These are phyloP conservation scores for Lasiodiplodia theobromae DNA, from an alignment of 2,329 filamentous ascomycete species.

Conservation along the genomic window DNA sequence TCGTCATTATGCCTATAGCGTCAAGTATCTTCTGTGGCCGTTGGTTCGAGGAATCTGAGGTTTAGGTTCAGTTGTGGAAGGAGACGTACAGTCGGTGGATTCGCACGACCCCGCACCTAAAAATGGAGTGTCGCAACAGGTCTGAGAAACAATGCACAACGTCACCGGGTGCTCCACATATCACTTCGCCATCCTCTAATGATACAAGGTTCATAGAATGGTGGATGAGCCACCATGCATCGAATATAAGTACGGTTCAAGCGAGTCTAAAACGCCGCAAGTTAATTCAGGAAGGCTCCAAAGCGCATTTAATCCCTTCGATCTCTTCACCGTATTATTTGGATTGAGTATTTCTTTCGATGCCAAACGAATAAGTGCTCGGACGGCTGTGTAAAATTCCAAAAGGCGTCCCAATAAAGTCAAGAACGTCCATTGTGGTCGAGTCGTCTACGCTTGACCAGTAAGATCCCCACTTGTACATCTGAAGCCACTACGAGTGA, in stretches of 20 bases:
- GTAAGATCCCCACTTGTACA: background rate
- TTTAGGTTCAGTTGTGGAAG: background rate
- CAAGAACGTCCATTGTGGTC: no score
- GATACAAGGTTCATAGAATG: background rate
- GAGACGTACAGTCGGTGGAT: background rate
- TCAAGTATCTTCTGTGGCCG: background rate
- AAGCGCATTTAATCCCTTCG: background rate
- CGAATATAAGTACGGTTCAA: background rate
- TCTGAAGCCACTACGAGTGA: background rate
- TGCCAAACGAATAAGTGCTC: background rate
- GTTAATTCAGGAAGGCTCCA: background rate
- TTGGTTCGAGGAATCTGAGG: background rate
- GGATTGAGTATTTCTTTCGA: background rate
- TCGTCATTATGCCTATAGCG: constrained; percentile 4
- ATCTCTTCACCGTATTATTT: background rate
- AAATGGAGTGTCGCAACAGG: background rate
- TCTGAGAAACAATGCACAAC: background rate
- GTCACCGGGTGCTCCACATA: background rate
- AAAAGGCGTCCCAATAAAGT: background rate
- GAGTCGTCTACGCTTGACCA: background rate
- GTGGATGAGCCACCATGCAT: background rate
- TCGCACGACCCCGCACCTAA: constrained; percentile 1
- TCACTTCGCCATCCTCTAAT: background rate
- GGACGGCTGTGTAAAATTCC: background rate
- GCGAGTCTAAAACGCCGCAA: background rate